Conservation (phyloP, 2,329 filamentous ascomycete genomes). For the Ophiostoma fasciatum region DNA sequence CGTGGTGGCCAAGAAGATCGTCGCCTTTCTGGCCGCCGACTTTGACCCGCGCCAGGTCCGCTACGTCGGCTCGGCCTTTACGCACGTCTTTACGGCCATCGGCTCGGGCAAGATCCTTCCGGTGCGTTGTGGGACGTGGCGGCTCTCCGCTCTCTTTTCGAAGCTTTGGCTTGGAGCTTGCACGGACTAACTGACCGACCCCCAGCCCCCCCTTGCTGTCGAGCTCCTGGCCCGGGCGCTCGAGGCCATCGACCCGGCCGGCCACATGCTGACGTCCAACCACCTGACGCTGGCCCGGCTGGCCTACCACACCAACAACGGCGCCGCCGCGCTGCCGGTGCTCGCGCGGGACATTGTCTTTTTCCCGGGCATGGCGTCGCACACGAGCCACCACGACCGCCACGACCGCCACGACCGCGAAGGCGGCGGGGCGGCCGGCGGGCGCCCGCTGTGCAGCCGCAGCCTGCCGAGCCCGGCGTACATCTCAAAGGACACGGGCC, state of each 20-base stretch:
- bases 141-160: neutral
- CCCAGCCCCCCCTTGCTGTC: constrained; percentile 31
- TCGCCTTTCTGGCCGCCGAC: constrained; percentile 29
- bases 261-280: constrained; percentile 13
- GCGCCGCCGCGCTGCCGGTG: constrained; percentile 41
- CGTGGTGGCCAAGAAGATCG: constrained; percentile 25
- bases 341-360: constrained; percentile 52
- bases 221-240: constrained; percentile 37
- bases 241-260: constrained; percentile 49
- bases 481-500: constrained; percentile 42
- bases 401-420: neutral
- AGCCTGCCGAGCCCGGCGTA: constrained; percentile 35
- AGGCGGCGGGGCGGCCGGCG: no score
- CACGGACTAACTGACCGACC: neutral
- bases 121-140: constrained; percentile 15
- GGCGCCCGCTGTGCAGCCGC: constrained; percentile 28
- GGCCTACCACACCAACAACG: constrained; percentile 39
- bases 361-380: constrained; percentile 34
- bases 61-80: constrained; percentile 30
- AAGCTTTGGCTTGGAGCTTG: no score
- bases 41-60: constrained; percentile 39
- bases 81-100: constrained; percentile 28
- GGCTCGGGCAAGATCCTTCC: constrained; percentile 25
- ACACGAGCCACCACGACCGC: constrained; percentile 12
- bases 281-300: constrained; percentile 12